Base-by-base conservation (phyloP, 129 eudicot species). In the sunflower (Helianthus annuus) region DNA sequence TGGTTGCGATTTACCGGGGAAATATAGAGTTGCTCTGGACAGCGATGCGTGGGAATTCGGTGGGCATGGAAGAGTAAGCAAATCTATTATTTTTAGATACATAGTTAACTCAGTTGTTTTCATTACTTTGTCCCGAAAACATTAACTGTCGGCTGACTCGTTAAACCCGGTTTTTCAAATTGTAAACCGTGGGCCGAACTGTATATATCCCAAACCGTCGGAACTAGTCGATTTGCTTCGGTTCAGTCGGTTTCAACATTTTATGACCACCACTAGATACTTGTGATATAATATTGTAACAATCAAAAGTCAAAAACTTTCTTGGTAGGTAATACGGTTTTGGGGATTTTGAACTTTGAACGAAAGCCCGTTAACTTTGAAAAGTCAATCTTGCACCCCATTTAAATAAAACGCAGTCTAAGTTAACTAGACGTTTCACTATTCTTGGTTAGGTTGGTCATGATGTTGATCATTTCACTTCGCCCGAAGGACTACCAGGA, bases 1-100 rank as follows among this genome's bases (percentile, higher is more conserved):
- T 78, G 99, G 99, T 44, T 95, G 99, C 62, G 97, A 95, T 83
- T 74, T 91, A 75, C 99, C 99, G 1, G 99, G 99, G 77, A 95
- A 88, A 78, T 95, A 95, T 74, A 87, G 86, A 76, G 97, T 95
- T 80, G 99, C 94, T 27, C 79, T 95, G 71, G 99, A 95, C 57
- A 95, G 97, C 53, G 99, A 95, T 79, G 97, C 97, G 12, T 81
- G 84, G 83, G 96, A 88, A 65, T 95, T 90, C 34, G 99, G 99
- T 67, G 99, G 99, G 69, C 90, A 74, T 78, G 99, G 96, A 86
- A 88, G 97, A 71, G 99, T 95, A 88, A 88, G 96, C 62, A 75
- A 62, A n/a, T 34, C 22, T 65, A 10, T 2, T 65, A 42, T 65
- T 15, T 12, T 65, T 16, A 44, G 11, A 45, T 3, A 39, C 24